phyloP scores from a whole-genome alignment of 495 filamentous ascomycete genomes.

The Tuber calosporum region DNA sequence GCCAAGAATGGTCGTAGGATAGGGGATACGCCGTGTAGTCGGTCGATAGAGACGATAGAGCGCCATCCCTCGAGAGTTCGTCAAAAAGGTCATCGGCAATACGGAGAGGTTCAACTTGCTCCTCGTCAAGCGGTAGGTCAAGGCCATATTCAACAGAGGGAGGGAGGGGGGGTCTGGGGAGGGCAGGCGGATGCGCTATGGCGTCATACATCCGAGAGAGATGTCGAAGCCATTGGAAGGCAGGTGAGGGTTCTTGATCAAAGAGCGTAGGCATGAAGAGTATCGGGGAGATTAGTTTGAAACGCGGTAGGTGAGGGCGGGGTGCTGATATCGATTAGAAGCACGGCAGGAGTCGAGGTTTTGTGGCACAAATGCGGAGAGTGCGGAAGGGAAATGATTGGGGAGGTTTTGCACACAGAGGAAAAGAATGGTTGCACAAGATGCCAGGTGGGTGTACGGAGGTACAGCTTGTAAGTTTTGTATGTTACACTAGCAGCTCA shows the following conservation, averaged over 20 bases:
- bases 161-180: constrained; percentile 46
- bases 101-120: constrained; percentile 19
- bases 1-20: constrained; percentile 69
- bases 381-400: no score
- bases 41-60: constrained; percentile 43
- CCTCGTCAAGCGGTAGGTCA: constrained; percentile 45
- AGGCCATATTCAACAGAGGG: constrained; percentile 48
- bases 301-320: neutral
- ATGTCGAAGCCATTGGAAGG: constrained; percentile 57
- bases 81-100: constrained; percentile 38
- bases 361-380: no score
- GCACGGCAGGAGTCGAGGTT: neutral
- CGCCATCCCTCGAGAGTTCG: constrained; percentile 5
- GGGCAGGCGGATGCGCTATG: constrained; percentile 56
- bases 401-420: no score
- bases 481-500: no score
- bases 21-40: constrained; percentile 57
- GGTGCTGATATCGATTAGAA: neutral
- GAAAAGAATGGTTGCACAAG: no score
- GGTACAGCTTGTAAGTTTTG: no score
- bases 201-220: constrained; percentile 65
- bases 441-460: no score
- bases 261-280: neutral
- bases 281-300: neutral
- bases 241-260: neutral